Conservation (phyloP, 2,329 filamentous ascomycete species). For the Calonectria pteridis region DNA sequence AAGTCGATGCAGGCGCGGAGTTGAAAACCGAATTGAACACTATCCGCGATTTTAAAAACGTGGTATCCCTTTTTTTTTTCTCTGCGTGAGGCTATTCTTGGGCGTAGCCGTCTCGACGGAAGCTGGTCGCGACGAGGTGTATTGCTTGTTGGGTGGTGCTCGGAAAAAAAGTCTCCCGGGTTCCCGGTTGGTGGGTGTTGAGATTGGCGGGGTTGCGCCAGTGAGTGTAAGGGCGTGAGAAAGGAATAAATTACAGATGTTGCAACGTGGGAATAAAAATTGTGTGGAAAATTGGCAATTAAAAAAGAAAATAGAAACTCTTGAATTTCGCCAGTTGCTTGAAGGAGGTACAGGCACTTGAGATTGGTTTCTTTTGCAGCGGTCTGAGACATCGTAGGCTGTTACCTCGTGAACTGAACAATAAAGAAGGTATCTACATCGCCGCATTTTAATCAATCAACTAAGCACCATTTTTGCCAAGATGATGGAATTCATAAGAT, state of each 20-base stretch:
- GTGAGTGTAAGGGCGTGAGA: not conserved
- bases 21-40: not conserved
- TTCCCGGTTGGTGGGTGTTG: constrained; percentile 26
- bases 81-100: not conserved
- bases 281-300: not conserved
- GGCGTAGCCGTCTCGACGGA: not conserved
- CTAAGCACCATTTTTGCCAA: not conserved
- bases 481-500: not conserved
- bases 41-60: not conserved
- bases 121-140: not conserved
- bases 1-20: not conserved
- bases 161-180: constrained; percentile 47
- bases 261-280: not conserved
- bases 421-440: not conserved
- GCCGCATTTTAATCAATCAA: not conserved
- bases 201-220: not conserved
- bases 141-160: not conserved
- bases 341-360: not conserved
- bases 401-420: not conserved
- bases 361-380: not conserved
- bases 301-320: not conserved
- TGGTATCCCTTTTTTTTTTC: not conserved
- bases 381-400: not conserved
- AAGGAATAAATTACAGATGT: not conserved
- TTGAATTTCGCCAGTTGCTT: not conserved